Conservation (phyloP, 2,329 filamentous ascomycete species). For the Fusarium continuum region DNA sequence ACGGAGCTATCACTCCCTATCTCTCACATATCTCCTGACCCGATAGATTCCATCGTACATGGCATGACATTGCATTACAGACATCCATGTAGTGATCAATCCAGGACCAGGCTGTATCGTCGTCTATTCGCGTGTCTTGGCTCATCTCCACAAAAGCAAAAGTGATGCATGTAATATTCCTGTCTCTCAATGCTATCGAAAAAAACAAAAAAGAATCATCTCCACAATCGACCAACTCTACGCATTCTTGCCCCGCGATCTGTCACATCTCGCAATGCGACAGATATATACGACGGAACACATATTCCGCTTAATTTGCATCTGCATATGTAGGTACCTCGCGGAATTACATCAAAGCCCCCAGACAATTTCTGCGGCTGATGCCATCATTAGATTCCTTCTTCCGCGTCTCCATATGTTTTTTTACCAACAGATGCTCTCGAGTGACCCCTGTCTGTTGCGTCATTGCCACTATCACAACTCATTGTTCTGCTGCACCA, state of each 20-base stretch:
- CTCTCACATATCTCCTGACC: neutral
- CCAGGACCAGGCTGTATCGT: neutral
- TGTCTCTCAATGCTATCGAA: no score
- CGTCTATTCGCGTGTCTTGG: no score
- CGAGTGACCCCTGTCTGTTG: neutral
- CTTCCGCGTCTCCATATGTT: conserved; percentile 3
- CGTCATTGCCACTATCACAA: conserved; percentile 8
- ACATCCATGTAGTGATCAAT: neutral
- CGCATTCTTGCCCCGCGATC: conserved; percentile 25
- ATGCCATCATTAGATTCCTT: neutral
- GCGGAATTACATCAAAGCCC: neutral
- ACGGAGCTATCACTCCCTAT: neutral
- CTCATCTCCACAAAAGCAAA: neutral
- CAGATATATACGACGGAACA: neutral
- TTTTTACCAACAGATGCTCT: neutral
- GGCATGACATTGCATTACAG: neutral
- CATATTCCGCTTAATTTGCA: neutral
- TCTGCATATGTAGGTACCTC: neutral
- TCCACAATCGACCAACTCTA: conserved; percentile 1
- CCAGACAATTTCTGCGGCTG: neutral
- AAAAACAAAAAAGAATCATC: no score
- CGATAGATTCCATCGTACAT: neutral
- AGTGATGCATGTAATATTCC: conserved; percentile 1
- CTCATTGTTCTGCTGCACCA: neutral
- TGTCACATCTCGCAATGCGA: conserved; percentile 31